phyloP scores from a whole-genome alignment of 768 basidiomycete genomes.

The Podaxis carcinomalis region DNA sequence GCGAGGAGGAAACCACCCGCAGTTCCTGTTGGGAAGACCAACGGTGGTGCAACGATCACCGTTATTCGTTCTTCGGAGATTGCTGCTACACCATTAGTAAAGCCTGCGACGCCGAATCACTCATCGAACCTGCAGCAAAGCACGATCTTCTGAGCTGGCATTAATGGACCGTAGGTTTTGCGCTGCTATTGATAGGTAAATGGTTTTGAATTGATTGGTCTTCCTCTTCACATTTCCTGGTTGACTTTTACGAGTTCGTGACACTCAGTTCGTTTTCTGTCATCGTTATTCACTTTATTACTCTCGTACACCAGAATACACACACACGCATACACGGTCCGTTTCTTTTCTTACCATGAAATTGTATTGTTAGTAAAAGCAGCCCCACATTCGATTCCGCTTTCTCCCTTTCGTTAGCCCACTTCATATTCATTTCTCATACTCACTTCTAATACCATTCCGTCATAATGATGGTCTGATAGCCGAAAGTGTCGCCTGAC shows the following conservation, averaged over 20 bases:
- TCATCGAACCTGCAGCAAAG: conserved; percentile 23
- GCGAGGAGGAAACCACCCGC: conserved; percentile 72
- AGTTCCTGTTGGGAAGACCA: conserved; percentile 47
- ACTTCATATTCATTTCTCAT: background rate
- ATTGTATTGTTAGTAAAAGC: background rate
- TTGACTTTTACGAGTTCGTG: background rate
- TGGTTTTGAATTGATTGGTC: background rate
- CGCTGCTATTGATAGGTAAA: background rate
- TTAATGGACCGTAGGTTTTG: background rate
- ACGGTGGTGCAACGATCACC: conserved; percentile 54
- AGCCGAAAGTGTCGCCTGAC: background rate
- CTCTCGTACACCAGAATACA: background rate
- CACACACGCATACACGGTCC: background rate
- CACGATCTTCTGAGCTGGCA: background rate
- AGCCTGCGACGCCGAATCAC: conserved; percentile 19
- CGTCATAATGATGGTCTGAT: background rate
- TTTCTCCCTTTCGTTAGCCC: background rate
- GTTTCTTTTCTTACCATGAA: background rate
- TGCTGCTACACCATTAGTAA: background rate
- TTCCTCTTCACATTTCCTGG: background rate
- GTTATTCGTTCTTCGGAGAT: conserved; percentile 46
- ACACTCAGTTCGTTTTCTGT: background rate
- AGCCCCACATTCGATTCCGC: background rate
- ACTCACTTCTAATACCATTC: background rate
- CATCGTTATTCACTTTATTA: background rate